Evolutionary conservation across 495 filamentous ascomycete species (phyloP).

Genomic region (Hyaloscypha hepaticicola): DNA sequence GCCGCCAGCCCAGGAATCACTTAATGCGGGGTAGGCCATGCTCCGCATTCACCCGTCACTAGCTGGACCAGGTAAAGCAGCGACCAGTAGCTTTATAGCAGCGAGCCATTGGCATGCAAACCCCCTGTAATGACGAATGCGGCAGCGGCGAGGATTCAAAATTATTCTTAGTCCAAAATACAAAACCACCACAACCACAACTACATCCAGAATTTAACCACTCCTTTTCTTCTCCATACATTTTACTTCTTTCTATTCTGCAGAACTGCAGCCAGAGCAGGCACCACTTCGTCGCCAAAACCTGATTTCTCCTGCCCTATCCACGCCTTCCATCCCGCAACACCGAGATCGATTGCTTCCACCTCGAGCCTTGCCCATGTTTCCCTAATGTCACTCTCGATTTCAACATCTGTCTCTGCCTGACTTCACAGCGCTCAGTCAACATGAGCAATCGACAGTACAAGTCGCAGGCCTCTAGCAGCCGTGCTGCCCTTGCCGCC

Average conservation of each 20-base stretch:
- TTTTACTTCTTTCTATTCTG: neutral
- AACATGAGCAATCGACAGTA: constrained; percentile 57
- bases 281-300: neutral
- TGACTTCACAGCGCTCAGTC: neutral
- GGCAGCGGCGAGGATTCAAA: neutral
- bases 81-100: neutral
- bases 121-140: neutral
- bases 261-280: neutral
- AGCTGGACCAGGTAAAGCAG: neutral
- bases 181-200: neutral
- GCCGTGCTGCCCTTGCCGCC: constrained; percentile 51
- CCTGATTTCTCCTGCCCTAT: neutral
- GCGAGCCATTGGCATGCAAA: neutral
- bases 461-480: constrained; percentile 73
- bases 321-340: too few species aligned
- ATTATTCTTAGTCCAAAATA: neutral
- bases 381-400: neutral
- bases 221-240: neutral
- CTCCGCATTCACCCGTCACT: neutral
- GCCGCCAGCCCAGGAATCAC: neutral
- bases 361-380: neutral
- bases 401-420: neutral
- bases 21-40: neutral
- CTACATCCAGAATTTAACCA: neutral
- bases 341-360: neutral